Conservation (phyloP, 768 basidiomycete species). For the Peribolospora kevripleyi region DNA sequence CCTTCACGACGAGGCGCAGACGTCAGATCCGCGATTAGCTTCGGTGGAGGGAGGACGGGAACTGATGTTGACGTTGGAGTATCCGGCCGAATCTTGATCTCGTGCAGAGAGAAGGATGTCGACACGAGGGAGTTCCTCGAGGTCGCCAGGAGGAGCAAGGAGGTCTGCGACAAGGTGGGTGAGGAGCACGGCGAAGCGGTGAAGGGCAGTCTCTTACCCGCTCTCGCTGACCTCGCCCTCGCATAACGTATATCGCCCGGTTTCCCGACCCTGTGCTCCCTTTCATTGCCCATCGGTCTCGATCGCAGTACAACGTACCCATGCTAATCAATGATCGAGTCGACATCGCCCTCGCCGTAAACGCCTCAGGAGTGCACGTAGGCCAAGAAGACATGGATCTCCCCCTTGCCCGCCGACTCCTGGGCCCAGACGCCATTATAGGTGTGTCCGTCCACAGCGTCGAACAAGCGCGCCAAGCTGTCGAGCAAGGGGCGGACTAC, state of each 20-base stretch:
- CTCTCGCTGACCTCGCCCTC: background rate
- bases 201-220: background rate
- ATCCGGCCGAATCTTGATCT: no score
- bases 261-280: background rate
- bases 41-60: no score
- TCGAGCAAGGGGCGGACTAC: constrained; percentile 47
- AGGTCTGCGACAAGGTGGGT: constrained; percentile 34
- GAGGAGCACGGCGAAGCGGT: background rate
- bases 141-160: constrained; percentile 43
- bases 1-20: no score
- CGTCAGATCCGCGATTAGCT: no score
- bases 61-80: no score
- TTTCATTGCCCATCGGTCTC: background rate
- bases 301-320: constrained; percentile 38
- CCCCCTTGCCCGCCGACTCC: constrained; percentile 40
- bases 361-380: constrained; percentile 53
- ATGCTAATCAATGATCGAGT: constrained; percentile 58
- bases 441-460: constrained; percentile 54
- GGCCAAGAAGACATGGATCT: constrained; percentile 57
- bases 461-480: constrained; percentile 38
- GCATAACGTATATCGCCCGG: background rate
- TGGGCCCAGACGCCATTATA: constrained; percentile 46
- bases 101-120: constrained; percentile 37
- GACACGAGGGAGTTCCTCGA: constrained; percentile 70
- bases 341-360: constrained; percentile 58